Conservation (phyloP, 805 yeast species). For the Candida odintsovae region DNA sequence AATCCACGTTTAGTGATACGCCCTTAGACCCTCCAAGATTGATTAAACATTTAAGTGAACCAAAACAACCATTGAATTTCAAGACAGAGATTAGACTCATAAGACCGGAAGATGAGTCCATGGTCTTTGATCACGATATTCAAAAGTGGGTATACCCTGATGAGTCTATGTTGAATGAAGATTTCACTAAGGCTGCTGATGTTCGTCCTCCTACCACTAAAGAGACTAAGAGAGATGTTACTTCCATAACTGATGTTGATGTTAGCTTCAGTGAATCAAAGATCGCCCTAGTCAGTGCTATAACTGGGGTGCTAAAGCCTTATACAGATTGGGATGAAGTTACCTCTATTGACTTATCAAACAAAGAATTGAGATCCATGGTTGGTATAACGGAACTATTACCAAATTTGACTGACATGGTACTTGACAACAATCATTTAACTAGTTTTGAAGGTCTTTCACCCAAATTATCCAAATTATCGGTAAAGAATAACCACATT, state of each 20-base stretch:
- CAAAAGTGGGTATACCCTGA: constrained; percentile 16
- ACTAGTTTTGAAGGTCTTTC: constrained; percentile 22
- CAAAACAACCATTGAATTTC: constrained; percentile 3
- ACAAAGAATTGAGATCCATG: constrained; percentile 30
- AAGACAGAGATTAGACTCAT: constrained; percentile 14
- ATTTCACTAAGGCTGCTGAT: not conserved
- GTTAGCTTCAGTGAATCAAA: constrained; percentile 43
- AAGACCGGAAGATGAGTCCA: constrained; percentile 20
- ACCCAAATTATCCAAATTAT: constrained; percentile 3
- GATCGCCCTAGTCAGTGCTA: constrained; percentile 33
- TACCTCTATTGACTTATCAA: constrained; percentile 27
- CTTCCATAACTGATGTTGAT: constrained; percentile 12
- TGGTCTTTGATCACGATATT: constrained; percentile 15
- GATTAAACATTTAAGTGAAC: constrained; percentile 7
- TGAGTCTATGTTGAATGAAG: not conserved
- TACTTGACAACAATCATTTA: constrained; percentile 11
- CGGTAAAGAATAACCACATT: constrained; percentile 15
- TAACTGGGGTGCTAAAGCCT: constrained; percentile 33
- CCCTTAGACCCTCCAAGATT: constrained; percentile 23
- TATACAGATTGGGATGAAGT: constrained; percentile 37
- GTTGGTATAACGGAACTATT: constrained; percentile 35
- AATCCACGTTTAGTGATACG: constrained; percentile 14
- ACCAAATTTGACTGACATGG: constrained; percentile 27
- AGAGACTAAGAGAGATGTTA: not conserved
- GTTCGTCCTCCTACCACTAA: not conserved